Evolutionary conservation across 1,139 yeast genomes (phyloP), one percentile per base, ranked within the genome.

Genomic region (Blastobotrys persicus): DNA sequence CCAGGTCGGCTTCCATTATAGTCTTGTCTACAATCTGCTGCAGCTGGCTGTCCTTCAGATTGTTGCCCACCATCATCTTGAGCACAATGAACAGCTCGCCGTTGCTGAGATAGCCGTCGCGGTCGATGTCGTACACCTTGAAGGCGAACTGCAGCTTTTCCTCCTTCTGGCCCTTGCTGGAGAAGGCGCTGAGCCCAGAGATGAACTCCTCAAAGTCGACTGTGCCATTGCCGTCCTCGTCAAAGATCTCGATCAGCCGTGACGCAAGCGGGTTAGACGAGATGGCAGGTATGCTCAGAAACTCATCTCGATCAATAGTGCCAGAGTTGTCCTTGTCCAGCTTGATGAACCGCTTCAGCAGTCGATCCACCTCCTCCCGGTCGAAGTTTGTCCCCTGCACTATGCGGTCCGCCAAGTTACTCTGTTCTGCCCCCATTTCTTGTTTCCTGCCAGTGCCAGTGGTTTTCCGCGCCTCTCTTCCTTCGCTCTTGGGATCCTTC

Each of bases 21-120:
- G 98, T 89, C 68, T 94, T 82, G 66, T 94, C 98, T 13, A 91
- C 97, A 52, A 91, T 80, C 67, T 92, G 98, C 67, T 94, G 99
- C 55, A 94, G 74, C 63, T 92, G 97, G 34, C 80, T 83, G 53
- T 88, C 95, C 55, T 83, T 85, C 52, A 94, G 71, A 62, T 92
- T 91, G 60, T 82, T 85, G 2, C 98, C 98, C 37, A 92, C 98
- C 98, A 94, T 94, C 82, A 88, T 87, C 69, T 92, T 88, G 73
- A 94, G 76, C 41, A 94, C 98, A 44, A 92, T 77, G 63, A 85
- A 94, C 51, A 94, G 71, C 68, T 94, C 99, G 18, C 98, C 98
- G 63, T 92, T 92, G 3, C 97, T 91, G 42, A 94, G 88, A 63
- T 67, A 89, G 0, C 98, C 98, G 65, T 94, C 99, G 49, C 91